These are phyloP conservation scores for Ascochyta rabiei DNA, from an alignment of 2,329 filamentous ascomycete genomes.

Conservation along the genomic window DNA sequence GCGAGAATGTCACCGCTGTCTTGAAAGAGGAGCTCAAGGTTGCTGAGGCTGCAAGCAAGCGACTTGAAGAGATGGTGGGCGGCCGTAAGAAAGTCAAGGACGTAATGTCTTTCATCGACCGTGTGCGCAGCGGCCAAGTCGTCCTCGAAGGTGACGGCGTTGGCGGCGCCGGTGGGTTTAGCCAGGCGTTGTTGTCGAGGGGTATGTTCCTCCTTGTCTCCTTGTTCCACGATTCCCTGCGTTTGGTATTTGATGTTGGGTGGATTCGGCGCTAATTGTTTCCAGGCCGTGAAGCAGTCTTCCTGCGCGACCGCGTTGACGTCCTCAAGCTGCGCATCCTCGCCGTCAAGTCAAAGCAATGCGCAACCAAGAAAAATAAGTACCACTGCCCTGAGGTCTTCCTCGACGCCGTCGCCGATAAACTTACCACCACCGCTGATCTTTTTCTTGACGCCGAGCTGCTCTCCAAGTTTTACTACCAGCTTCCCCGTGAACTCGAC, in stretches of 20 bases:
- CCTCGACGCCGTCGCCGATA: constrained; percentile 94
- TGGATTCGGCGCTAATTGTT: constrained; percentile 9
- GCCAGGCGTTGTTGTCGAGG: constrained; percentile 79
- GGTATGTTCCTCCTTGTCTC: constrained; percentile 60
- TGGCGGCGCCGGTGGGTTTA: constrained; percentile 92
- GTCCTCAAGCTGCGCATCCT: constrained; percentile 88
- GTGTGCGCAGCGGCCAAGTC: constrained; percentile 83
- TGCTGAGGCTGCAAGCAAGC: constrained; percentile 78
- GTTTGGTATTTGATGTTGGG: too few relatives aligned
- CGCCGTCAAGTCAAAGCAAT: constrained; percentile 90
- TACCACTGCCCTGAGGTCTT: constrained; percentile 98
- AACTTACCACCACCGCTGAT: constrained; percentile 91
- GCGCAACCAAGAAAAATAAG: constrained; percentile 82
- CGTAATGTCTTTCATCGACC: constrained; percentile 89
- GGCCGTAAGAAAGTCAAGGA: constrained; percentile 85
- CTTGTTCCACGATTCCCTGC: not conserved
- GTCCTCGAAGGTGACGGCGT: constrained; percentile 81
- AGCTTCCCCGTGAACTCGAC: constrained; percentile 91
- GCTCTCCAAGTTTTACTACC: constrained; percentile 93
- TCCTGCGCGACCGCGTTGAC: constrained; percentile 88
- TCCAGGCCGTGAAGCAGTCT: constrained; percentile 86
- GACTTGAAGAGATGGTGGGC: constrained; percentile 77
- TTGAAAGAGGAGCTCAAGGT: constrained; percentile 87
- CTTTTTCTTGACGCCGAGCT: constrained; percentile 97
- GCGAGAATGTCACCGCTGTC: constrained; percentile 79